Evolutionary conservation across 805 yeast genomes (phyloP), one percentile per base, ranked within the genome.

Genomic region (Saccharomycopsis oosterbeekiorum): DNA sequence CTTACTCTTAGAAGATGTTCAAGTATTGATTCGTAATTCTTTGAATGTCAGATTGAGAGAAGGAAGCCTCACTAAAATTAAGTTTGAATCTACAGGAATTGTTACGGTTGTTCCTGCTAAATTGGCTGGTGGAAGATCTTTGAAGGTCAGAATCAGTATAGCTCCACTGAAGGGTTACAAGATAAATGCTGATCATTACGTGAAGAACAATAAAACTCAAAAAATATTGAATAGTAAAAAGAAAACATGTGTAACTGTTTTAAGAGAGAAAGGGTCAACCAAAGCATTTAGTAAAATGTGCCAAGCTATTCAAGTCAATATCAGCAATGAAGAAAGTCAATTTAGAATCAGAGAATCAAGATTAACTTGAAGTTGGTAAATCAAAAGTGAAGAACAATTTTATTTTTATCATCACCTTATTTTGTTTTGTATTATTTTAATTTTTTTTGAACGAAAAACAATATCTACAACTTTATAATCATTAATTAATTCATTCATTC

Each of bases 81-180:
- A 74, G 1, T 70, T 79, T 43, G 79, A 75, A 61, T 79, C 77
- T 59, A 77, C 74, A 59, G 74, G 75, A 64, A 75, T 81, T 21
- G 74, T 73, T 62, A 83, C 84, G 1, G 70, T 73, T 17, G 75
- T 81, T 15, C 83, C 84, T n/a, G 68, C 79, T 14, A 73, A 74
- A 47, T 78, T 70, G 65, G 76, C 81, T 1, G 68, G 72, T 55
- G 80, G 81, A 12, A 73, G 80, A 61, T 79, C 79, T 61, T 70
- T 81, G 65, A 76, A 73, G 65, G 81, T 81, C 65, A 75, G 74
- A 66, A 77, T 81, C 26, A 75, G 70, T 59, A 73, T 79, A 40
- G 71, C 75, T 37, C 57, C 57, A 2, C 17, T 61, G 19, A 60
- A 60, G 24, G 55, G 54, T 15, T 34, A 34, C 4, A 59, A 43